A percentile compares a stretch with the other conserved stretches of the same genome.
These are phyloP conservation scores for Trichoderma afroharzianum DNA, from an alignment of 2,329 filamentous ascomycete species.

Conservation along the genomic window DNA sequence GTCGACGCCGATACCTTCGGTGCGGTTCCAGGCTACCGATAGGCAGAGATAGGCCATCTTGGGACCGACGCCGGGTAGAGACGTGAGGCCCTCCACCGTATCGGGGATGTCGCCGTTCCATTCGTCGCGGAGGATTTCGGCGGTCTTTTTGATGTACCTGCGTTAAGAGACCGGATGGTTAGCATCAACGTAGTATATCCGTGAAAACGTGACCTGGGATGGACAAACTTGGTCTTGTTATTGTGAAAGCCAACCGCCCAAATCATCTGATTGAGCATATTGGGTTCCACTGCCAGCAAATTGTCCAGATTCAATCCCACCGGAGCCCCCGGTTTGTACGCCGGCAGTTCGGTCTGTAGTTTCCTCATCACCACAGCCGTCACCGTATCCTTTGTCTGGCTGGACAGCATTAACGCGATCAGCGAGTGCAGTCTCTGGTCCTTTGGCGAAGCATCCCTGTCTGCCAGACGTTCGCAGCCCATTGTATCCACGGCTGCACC, in stretches of 20 bases:
- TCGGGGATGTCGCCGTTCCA: constrained; percentile 75
- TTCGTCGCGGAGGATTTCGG: constrained; percentile 66
- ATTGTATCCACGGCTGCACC: constrained; percentile 94
- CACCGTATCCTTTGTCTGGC: constrained; percentile 90
- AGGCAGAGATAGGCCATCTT: constrained; percentile 94
- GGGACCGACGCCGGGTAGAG: constrained; percentile 81
- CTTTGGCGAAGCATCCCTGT: constrained; percentile 44
- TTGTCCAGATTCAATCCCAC: constrained; percentile 69
- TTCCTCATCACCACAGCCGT: constrained; percentile 79
- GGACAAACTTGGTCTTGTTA: constrained; percentile 70
- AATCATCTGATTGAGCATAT: constrained; percentile 68
- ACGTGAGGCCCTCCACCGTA: constrained; percentile 69
- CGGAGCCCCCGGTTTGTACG: constrained; percentile 41
- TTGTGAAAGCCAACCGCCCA: constrained; percentile 89
- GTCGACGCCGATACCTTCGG: constrained; percentile 83
- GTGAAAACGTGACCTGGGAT: not conserved
- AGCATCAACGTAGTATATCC: not conserved
- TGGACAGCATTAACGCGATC: constrained; percentile 83
- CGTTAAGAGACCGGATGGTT: not conserved
- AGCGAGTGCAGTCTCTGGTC: constrained; percentile 80
- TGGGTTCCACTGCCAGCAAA: constrained; percentile 67
- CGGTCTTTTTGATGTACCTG: constrained; percentile 67
- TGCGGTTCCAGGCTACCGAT: constrained; percentile 62
- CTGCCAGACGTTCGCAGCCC: constrained; percentile 81
- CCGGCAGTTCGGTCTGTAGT: constrained; percentile 70